Percentiles rank a stretch among this genome's conserved stretches.
Evolutionary conservation across 1,139 yeast species (phyloP).

Genomic region (Sugiyamaella paludigena): DNA sequence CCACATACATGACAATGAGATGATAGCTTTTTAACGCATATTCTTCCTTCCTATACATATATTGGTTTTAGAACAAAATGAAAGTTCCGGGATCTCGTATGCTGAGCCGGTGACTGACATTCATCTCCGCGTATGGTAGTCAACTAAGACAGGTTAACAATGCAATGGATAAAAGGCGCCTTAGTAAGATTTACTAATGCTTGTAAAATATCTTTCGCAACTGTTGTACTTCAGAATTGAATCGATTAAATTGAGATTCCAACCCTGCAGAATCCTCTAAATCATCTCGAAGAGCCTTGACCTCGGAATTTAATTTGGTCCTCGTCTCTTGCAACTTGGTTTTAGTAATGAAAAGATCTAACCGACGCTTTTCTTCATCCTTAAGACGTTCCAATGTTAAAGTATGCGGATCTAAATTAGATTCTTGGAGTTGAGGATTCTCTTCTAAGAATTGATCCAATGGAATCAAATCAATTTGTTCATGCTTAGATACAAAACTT

Average conservation of each 20-base stretch:
- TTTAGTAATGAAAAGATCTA: conserved; percentile 29
- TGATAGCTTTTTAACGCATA: no score
- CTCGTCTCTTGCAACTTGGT: conserved; percentile 28
- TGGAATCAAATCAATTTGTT: conserved; percentile 33
- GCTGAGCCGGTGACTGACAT: no score
- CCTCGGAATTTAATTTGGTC: conserved; percentile 27
- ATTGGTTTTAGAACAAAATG: no score
- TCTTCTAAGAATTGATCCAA: conserved; percentile 31
- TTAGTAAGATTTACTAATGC: no score
- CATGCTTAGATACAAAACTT: conserved; percentile 31
- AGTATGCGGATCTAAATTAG: conserved; percentile 23
- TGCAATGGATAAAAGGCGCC: no score
- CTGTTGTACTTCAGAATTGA: conserved; percentile 30
- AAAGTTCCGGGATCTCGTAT: no score
- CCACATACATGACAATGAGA: no score
- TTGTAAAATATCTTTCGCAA: conserved; percentile 26
- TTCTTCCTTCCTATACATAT: no score
- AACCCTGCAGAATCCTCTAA: conserved; percentile 25
- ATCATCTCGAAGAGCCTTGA: conserved; percentile 30
- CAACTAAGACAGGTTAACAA: no score
- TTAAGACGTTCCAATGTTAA: conserved; percentile 34
- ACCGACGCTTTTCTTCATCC: conserved; percentile 35
- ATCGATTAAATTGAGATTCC: conserved; percentile 25
- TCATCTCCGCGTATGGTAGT: no score
- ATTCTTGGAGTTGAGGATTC: conserved; percentile 24